These are phyloP conservation scores for Barbarea vulgaris DNA, from an alignment of 345 rosid genomes.

Conservation along the genomic window DNA sequence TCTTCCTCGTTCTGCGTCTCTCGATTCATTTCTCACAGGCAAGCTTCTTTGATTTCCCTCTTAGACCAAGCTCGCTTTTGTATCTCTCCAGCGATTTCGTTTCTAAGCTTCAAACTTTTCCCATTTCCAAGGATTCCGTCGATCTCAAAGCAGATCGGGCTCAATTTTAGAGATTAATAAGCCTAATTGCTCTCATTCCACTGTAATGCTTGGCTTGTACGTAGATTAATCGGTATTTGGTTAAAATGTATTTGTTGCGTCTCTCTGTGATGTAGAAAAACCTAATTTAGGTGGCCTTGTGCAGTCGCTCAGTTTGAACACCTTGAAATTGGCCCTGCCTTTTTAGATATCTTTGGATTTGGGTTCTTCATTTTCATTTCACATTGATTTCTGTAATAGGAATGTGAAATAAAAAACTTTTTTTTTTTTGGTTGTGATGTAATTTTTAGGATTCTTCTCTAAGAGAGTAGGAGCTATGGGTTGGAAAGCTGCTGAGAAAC, in stretches of 20 bases:
- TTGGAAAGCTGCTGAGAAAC: slow-evolving; percentile 99
- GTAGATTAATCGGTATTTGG: neutral
- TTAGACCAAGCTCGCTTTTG: neutral
- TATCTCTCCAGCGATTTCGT: neutral
- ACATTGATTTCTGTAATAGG: neutral
- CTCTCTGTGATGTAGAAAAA: neutral
- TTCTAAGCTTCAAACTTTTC: neutral
- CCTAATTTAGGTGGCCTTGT: neutral
- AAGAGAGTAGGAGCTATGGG: slow-evolving; percentile 57
- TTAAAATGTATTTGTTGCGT: neutral
- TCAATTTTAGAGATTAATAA: neutral
- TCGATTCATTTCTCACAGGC: neutral
- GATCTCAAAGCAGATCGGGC: neutral
- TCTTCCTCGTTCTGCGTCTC: neutral
- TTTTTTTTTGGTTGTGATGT: neutral
- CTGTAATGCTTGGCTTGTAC: neutral
- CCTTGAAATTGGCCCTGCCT: neutral
- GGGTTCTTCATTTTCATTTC: neutral
- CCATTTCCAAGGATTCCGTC: neutral
- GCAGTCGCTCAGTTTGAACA: neutral
- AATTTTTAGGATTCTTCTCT: slow-evolving; percentile 4
- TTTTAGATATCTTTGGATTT: neutral
- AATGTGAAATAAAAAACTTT: neutral
- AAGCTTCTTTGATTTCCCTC: neutral
- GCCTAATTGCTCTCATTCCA: neutral